Conservation (phyloP, 345 rosid species). For the Rubroshorea leprosula region DNA sequence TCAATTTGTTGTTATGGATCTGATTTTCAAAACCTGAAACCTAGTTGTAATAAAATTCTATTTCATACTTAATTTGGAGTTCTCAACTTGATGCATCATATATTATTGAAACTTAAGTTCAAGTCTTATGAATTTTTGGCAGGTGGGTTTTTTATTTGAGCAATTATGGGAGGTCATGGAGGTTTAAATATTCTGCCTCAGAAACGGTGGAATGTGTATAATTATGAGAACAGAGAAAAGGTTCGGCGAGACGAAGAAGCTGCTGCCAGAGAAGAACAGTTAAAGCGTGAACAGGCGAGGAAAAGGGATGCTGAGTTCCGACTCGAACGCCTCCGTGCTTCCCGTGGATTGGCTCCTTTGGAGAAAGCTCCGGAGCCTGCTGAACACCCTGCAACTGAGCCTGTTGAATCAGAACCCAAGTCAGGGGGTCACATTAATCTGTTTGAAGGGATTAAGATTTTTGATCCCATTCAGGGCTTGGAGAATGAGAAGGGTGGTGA, state of each 20-base stretch:
- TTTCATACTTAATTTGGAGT: not conserved
- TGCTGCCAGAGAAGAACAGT: conserved; percentile 80
- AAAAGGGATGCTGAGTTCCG: conserved; percentile 82
- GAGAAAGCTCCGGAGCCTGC: conserved; percentile 20
- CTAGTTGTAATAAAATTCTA: not conserved
- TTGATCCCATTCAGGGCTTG: conserved; percentile 49
- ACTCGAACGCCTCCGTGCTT: conserved; percentile 66
- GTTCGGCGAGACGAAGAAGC: conserved; percentile 83
- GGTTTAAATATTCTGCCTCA: conserved; percentile 92
- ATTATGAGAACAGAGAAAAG: conserved; percentile 76
- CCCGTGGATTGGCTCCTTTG: conserved; percentile 73
- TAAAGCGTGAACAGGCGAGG: conserved; percentile 66
- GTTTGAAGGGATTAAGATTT: conserved; percentile 85
- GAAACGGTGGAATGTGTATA: conserved; percentile 93
- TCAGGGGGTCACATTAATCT: conserved; percentile 77
- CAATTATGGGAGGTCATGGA: conserved; percentile 88
- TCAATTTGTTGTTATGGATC: not conserved
- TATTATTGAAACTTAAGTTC: not conserved
- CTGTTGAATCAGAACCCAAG: conserved; percentile 35
- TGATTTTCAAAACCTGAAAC: not conserved
- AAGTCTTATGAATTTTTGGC: not conserved
- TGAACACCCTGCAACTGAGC: not conserved
- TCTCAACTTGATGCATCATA: not conserved
- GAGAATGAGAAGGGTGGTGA: conserved; percentile 33
- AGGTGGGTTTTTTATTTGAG: conserved; percentile 1